Evolutionary conservation across 2,329 filamentous ascomycete genomes (phyloP).

Genomic region (Graphilbum sp.): DNA sequence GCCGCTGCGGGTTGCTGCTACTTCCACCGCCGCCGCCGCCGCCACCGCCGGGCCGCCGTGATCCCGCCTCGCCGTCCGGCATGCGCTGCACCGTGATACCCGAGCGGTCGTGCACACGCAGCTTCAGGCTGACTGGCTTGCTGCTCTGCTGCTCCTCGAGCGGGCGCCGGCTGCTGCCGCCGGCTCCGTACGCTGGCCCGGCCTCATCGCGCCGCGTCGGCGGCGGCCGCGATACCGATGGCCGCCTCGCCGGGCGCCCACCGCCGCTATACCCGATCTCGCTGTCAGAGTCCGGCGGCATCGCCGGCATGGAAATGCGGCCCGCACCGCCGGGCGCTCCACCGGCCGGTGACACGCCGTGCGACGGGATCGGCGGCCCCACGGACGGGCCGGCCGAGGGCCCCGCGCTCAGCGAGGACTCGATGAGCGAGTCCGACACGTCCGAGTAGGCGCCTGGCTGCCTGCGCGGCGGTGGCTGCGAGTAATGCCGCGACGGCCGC

Average conservation of each 20-base stretch:
- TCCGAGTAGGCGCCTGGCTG: constrained; percentile 10
- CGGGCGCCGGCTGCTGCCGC: constrained; percentile 13
- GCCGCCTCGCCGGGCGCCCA: constrained; percentile 20
- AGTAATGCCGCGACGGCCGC: constrained; percentile 16
- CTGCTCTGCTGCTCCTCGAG: constrained; percentile 13
- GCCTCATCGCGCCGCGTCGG: too few relatives aligned
- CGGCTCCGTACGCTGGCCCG: not conserved
- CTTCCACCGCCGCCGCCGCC: not conserved
- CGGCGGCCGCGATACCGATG: constrained; percentile 27
- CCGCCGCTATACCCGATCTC: constrained; percentile 13
- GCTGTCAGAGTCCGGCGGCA: constrained; percentile 33
- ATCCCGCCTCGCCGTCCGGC: constrained; percentile 41
- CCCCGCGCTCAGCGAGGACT: constrained; percentile 15
- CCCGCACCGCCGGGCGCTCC: constrained; percentile 11
- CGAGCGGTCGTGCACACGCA: constrained; percentile 43
- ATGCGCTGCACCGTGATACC: constrained; percentile 44
- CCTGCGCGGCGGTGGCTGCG: constrained; percentile 10
- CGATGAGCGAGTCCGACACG: constrained; percentile 20
- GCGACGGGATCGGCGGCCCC: constrained; percentile 10
- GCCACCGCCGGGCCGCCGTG: constrained; percentile 18
- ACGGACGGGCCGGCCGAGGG: not conserved
- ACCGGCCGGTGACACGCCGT: not conserved
- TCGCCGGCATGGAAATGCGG: constrained; percentile 32
- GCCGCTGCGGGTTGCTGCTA: not conserved
- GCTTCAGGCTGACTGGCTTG: constrained; percentile 38